Conservation (phyloP, 1,139 yeast species). For the Geotrichum fermentans region DNA sequence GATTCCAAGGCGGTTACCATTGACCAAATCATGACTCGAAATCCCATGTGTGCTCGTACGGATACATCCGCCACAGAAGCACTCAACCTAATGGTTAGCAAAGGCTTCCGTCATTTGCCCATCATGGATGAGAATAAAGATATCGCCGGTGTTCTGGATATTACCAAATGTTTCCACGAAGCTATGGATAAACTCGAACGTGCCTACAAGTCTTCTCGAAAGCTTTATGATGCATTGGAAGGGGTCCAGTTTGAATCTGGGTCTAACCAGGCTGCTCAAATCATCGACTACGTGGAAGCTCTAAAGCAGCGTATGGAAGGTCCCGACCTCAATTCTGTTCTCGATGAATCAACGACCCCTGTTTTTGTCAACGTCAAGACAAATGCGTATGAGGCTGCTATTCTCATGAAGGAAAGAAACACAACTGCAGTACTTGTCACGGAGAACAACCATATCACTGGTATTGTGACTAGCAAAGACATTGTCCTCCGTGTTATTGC, state of each 20-base stretch:
- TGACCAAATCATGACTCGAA: constrained; percentile 79
- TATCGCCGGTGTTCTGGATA: constrained; percentile 79
- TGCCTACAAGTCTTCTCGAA: constrained; percentile 69
- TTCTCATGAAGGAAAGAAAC: constrained; percentile 67
- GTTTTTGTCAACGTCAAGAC: constrained; percentile 68
- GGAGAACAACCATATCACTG: constrained; percentile 63
- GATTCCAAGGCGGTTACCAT: constrained; percentile 61
- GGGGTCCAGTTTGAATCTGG: constrained; percentile 68
- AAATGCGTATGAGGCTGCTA: constrained; percentile 72
- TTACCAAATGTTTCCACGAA: constrained; percentile 83
- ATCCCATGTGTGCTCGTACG: constrained; percentile 72
- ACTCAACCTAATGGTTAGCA: constrained; percentile 70
- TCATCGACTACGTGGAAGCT: constrained; percentile 70
- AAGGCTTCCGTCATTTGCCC: constrained; percentile 81
- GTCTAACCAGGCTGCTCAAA: constrained; percentile 64
- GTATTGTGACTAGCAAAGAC: constrained; percentile 86
- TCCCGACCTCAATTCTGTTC: constrained; percentile 64
- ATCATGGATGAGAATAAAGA: constrained; percentile 66
- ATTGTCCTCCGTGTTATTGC: constrained; percentile 85
- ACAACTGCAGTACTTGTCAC: constrained; percentile 81
- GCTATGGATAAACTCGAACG: constrained; percentile 86
- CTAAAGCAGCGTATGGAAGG: constrained; percentile 69
- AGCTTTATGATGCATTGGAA: constrained; percentile 76
- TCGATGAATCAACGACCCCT: constrained; percentile 60
- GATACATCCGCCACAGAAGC: constrained; percentile 79